Evolutionary conservation across 2,329 filamentous ascomycete species (phyloP).

Genomic region (Alternaria alternata): DNA sequence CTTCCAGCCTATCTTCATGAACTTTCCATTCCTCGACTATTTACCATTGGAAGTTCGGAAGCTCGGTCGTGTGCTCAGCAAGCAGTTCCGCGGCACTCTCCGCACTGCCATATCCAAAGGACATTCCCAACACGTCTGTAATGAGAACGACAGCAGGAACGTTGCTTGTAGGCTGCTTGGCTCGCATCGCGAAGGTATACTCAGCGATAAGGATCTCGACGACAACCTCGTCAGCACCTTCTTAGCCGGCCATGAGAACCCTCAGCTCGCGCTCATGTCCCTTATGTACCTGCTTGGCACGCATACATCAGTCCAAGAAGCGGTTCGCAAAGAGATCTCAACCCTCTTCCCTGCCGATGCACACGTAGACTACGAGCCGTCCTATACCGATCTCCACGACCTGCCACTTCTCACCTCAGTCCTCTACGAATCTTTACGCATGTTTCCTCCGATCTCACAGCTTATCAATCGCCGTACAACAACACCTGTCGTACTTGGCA

Average conservation of each 20-base stretch:
- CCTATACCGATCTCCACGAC: slow-evolving; percentile 26
- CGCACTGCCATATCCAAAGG: slow-evolving; percentile 32
- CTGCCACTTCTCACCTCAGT: slow-evolving; percentile 56
- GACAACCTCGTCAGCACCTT: slow-evolving; percentile 38
- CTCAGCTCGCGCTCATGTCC: slow-evolving; percentile 34
- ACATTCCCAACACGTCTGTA: slow-evolving; percentile 36
- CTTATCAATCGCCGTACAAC: slow-evolving; percentile 57
- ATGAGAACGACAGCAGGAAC: slow-evolving; percentile 25
- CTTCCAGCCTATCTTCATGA: slow-evolving; percentile 39
- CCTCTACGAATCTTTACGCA: slow-evolving; percentile 57
- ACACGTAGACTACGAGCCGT: slow-evolving; percentile 26
- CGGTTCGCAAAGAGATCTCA: slow-evolving; percentile 29
- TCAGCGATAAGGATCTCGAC: slow-evolving; percentile 33
- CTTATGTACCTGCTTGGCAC: slow-evolving; percentile 36
- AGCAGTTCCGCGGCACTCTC: slow-evolving; percentile 30
- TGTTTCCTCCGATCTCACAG: slow-evolving; percentile 60
- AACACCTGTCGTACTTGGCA: slow-evolving; percentile 33
- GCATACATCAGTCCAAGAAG: slow-evolving; percentile 29
- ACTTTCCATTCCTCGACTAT: slow-evolving; percentile 37
- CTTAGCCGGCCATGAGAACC: slow-evolving; percentile 40
- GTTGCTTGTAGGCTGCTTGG: slow-evolving; percentile 36
- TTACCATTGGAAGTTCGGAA: slow-evolving; percentile 30
- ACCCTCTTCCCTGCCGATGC: slow-evolving; percentile 22
- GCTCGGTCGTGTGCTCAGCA: slow-evolving; percentile 28
- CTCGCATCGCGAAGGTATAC: slow-evolving; percentile 28